Percentiles rank a stretch among this genome's conserved stretches.
phyloP scores from a whole-genome alignment of 2,329 filamentous ascomycete genomes.

The Kalaharituber pfeilii region DNA sequence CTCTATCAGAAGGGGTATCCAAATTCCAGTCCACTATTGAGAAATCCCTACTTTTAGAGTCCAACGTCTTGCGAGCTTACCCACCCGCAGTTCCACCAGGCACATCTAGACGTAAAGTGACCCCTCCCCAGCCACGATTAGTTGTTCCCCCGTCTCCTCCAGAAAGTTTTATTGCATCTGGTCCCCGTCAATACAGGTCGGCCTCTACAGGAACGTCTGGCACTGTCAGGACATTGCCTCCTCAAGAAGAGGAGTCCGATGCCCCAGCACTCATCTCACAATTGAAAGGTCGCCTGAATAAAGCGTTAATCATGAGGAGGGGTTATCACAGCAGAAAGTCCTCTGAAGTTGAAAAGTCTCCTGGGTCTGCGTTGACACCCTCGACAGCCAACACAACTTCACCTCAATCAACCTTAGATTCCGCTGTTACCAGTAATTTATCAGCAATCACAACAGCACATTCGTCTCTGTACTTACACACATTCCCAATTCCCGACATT shows the following conservation, averaged over 20 bases:
- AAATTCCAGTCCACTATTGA: background rate
- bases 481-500: background rate
- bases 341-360: background rate
- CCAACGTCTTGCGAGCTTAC: background rate
- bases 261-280: background rate
- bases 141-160: background rate
- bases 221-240: background rate
- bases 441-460: background rate
- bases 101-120: background rate
- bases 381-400: background rate
- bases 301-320: background rate
- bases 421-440: background rate
- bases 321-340: background rate
- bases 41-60: background rate
- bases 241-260: background rate
- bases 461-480: background rate
- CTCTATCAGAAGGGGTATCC: background rate
- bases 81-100: background rate
- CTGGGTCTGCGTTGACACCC: background rate
- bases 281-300: background rate
- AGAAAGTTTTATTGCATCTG: slow-evolving; percentile 1
- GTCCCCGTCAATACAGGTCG: background rate
- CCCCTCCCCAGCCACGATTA: background rate
- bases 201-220: background rate
- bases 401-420: background rate